Evolutionary conservation across 768 basidiomycete species (phyloP).

Genomic region (Hypholoma sublateritium): DNA sequence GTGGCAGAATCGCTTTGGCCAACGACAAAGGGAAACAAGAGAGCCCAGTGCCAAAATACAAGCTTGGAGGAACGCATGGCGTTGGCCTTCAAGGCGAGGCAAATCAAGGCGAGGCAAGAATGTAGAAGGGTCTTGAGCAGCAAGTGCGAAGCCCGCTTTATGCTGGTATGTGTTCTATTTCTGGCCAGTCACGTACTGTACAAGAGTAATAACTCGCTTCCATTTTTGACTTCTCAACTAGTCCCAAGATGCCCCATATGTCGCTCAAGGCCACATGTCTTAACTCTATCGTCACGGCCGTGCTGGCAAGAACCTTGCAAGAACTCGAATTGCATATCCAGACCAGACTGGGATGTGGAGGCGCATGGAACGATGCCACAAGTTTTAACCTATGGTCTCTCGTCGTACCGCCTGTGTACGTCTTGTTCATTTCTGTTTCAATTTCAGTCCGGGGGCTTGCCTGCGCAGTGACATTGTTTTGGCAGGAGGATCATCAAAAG

Average conservation of each 20-base stretch:
- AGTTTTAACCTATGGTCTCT: too few relatives aligned
- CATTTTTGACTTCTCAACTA: conserved; percentile 1
- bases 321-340: background rate
- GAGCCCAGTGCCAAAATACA: conserved; percentile 8
- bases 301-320: conserved; percentile 4
- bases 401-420: too few relatives aligned
- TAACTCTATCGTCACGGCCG: background rate
- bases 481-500: too few relatives aligned
- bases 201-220: background rate
- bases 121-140: background rate
- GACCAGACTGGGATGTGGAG: too few relatives aligned
- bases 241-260: conserved; percentile 6
- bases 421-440: too few relatives aligned
- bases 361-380: too few relatives aligned
- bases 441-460: too few relatives aligned
- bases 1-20: background rate
- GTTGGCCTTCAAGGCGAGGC: background rate
- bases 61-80: conserved; percentile 4
- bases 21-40: conserved; percentile 2
- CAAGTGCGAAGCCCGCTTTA: background rate
- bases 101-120: background rate
- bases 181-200: background rate
- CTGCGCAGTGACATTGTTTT: too few relatives aligned
- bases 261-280: conserved; percentile 7
- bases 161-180: conserved; percentile 4